These are phyloP conservation scores for Geotrichum citri-aurantii DNA, from an alignment of 1,139 yeast species.

Conservation along the genomic window DNA sequence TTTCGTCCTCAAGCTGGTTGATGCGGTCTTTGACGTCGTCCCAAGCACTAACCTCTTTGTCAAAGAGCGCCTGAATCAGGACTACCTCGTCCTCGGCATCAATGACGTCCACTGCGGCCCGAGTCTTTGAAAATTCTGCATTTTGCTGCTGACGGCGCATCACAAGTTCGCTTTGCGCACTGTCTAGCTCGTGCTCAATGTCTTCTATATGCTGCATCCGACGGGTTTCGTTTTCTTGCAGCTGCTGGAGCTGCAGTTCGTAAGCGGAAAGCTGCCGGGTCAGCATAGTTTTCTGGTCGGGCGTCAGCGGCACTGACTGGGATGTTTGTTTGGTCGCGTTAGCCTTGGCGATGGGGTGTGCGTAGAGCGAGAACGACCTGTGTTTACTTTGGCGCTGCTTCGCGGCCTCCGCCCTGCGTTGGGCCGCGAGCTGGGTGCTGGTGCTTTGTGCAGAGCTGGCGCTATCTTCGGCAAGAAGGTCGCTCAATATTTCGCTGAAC, in stretches of 20 bases:
- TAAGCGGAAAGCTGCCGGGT: slow-evolving; percentile 5
- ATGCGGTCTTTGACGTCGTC: slow-evolving; percentile 1
- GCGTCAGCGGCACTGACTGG: neutral
- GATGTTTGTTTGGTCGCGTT: neutral
- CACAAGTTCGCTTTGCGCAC: slow-evolving; percentile 8
- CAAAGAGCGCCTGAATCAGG: neutral
- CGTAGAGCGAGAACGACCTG: slow-evolving; percentile 12
- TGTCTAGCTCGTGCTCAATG: slow-evolving; percentile 13
- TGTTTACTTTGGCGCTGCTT: neutral
- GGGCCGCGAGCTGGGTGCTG: neutral
- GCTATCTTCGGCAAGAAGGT: neutral
- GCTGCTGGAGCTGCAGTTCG: slow-evolving; percentile 6
- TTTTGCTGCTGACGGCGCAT: slow-evolving; percentile 6
- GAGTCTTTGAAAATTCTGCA: slow-evolving; percentile 6
- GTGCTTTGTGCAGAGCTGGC: neutral
- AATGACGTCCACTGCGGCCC: neutral
- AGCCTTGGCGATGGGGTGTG: neutral
- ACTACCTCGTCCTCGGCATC: neutral
- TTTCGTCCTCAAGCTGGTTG: slow-evolving; percentile 11
- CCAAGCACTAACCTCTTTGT: neutral
- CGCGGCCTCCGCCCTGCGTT: neutral
- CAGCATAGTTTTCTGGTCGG: neutral
- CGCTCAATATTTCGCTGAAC: neutral
- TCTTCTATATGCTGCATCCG: slow-evolving; percentile 11
- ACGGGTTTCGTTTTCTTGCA: slow-evolving; percentile 8